A percentile compares a stretch with the other conserved stretches of the same genome.
These are phyloP conservation scores for Orbilia quercus DNA, from an alignment of 2,329 filamentous ascomycete species.

Conservation along the genomic window DNA sequence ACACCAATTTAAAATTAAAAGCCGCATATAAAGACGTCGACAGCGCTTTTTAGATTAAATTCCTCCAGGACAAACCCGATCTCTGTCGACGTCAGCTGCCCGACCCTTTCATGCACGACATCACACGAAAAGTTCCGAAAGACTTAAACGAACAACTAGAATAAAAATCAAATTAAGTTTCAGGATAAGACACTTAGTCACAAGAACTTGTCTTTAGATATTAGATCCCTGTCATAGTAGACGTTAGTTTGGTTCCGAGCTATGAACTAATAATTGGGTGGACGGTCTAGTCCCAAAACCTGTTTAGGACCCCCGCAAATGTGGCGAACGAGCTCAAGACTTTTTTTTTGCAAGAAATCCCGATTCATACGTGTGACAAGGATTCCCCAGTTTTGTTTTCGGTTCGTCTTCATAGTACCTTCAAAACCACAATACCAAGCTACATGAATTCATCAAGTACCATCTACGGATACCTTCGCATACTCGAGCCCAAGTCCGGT, in stretches of 20 bases:
- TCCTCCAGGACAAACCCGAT: conserved; percentile 7
- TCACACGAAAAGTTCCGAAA: conserved; percentile 34
- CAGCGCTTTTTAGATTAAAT: not conserved
- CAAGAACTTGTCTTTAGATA: conserved; percentile 17
- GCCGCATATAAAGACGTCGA: not conserved
- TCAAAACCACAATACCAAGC: conserved; percentile 15
- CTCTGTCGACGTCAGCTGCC: conserved; percentile 31
- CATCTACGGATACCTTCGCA: too few species aligned
- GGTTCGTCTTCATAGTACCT: not conserved
- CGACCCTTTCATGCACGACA: conserved; percentile 34
- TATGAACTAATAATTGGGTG: too few species aligned
- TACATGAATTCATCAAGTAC: too few species aligned
- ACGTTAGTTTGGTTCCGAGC: too few species aligned
- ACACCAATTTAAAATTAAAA: not conserved
- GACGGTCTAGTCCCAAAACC: conserved; percentile 7
- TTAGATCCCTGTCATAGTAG: not conserved
- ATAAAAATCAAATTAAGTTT: conserved; percentile 30
- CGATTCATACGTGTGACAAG: conserved; percentile 20
- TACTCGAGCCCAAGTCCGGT: too few species aligned
- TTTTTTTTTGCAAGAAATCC: not conserved
- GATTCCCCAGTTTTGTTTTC: conserved; percentile 50
- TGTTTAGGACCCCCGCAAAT: not conserved
- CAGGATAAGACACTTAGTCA: conserved; percentile 49
- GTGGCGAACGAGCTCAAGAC: conserved; percentile 13
- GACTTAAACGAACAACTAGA: conserved; percentile 16